Evolutionary conservation across 2,329 filamentous ascomycete genomes (phyloP).

Genomic region (Emmonsia crescens): DNA sequence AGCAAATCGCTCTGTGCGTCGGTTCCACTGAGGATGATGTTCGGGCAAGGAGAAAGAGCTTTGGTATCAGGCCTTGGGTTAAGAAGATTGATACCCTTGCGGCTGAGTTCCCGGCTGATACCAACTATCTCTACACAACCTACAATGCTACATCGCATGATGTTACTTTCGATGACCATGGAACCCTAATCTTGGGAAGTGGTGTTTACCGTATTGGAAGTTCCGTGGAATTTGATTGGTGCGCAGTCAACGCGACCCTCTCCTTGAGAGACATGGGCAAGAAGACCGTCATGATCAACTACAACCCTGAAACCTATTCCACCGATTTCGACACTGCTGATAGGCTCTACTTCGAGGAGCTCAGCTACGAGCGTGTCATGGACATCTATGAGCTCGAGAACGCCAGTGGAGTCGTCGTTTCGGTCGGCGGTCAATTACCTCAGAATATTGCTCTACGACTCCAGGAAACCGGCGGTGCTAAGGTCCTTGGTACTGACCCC

Average conservation of each 20-base stretch:
- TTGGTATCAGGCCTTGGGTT: constrained; percentile 87
- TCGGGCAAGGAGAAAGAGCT: constrained; percentile 69
- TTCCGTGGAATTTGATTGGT: constrained; percentile 99
- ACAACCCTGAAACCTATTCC: constrained; percentile 67
- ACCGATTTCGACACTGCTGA: constrained; percentile 88
- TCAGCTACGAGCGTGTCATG: constrained; percentile 96
- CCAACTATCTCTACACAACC: constrained; percentile 94
- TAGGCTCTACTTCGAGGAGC: constrained; percentile 90
- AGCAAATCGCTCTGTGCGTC: constrained; percentile 81
- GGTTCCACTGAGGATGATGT: constrained; percentile 82
- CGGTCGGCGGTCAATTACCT: constrained; percentile 87
- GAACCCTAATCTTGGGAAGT: constrained; percentile 77
- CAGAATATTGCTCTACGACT: constrained; percentile 95
- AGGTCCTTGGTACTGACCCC: constrained; percentile 85
- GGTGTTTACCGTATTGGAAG: constrained; percentile 97
- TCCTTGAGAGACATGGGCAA: constrained; percentile 77
- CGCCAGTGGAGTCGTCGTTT: constrained; percentile 80
- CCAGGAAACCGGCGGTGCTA: constrained; percentile 81
- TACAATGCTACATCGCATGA: constrained; percentile 95
- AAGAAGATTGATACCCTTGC: constrained; percentile 98
- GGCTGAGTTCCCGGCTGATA: constrained; percentile 89
- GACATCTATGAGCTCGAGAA: constrained; percentile 94
- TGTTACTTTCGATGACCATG: constrained; percentile 85
- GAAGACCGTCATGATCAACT: constrained; percentile 90
- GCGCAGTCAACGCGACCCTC: constrained; percentile 79